A percentile compares a stretch with the other conserved stretches of the same genome.
phyloP scores from a whole-genome alignment of 2,329 filamentous ascomycete species.

The Alternaria sp. region DNA sequence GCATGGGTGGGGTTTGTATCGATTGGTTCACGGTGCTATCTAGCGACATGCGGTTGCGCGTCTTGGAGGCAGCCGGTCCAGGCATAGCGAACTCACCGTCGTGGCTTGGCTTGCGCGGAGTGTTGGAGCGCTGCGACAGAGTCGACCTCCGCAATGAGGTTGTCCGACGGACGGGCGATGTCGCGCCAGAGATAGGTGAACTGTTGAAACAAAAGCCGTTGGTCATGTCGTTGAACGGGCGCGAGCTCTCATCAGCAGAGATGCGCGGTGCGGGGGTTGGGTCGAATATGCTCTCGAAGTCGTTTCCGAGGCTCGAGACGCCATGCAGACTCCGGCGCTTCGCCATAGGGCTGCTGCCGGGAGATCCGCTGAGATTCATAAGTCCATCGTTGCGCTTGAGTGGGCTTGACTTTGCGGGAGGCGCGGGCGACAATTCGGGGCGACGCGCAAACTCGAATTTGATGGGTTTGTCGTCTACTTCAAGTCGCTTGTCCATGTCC shows the following conservation, averaged over 20 bases:
- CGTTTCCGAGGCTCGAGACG: conserved; percentile 65
- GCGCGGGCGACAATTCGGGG: conserved; percentile 47
- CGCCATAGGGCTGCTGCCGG: conserved; percentile 83
- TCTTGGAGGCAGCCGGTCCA: conserved; percentile 61
- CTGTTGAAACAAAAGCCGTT: conserved; percentile 45
- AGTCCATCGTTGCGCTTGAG: conserved; percentile 90
- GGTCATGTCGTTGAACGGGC: conserved; percentile 39
- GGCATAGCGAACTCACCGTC: conserved; percentile 64
- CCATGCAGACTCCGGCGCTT: conserved; percentile 90
- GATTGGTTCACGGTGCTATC: conserved; percentile 76
- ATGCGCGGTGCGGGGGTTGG: conserved; percentile 45
- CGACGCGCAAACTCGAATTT: conserved; percentile 56
- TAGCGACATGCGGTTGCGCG: conserved; percentile 75
- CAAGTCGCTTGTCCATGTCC: conserved; percentile 54
- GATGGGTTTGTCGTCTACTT: conserved; percentile 55
- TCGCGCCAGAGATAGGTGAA: conserved; percentile 42
- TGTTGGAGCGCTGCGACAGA: conserved; percentile 74
- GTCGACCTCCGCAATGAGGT: conserved; percentile 87
- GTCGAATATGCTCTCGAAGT: conserved; percentile 79
- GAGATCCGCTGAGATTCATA: conserved; percentile 84
- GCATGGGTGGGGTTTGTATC: conserved; percentile 67
- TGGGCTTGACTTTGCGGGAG: conserved; percentile 74
- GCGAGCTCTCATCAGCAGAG: conserved; percentile 33
- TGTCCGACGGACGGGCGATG: conserved; percentile 56
- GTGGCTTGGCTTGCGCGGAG: conserved; percentile 49